Base-by-base conservation (phyloP, 495 filamentous ascomycete genomes). In the Amniculicola lignicola region DNA sequence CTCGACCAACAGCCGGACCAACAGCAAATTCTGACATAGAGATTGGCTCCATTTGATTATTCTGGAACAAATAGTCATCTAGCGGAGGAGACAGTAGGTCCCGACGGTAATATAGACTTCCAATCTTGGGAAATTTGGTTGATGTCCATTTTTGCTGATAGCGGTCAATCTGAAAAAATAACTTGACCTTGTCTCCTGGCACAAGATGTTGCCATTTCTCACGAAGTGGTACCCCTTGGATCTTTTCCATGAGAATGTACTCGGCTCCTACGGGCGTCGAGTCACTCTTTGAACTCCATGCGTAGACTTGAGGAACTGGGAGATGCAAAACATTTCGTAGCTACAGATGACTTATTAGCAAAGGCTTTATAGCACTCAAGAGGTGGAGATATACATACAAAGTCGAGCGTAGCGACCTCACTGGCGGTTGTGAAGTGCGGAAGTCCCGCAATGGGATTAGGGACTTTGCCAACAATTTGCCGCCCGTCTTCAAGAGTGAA, bases 161-260 rank as follows among this genome's bases (percentile, higher is more conserved):
- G 14, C 40, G 21, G 29, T 23, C 42, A 43, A 54, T 48, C 16
- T 23, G 21, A 24, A 45, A 44, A 15, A 59, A 39, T 41, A 63
- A 0, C 4, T 15, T 31, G 31, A 54, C n/a, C 33, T 36, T 53
- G 16, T 58, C 49, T 53, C 35, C 21, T 16, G 40, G 44, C 23
- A 9, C 19, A 39, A 63, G 39, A 38, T 27, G 16, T 23, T 24
- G 35, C 55, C 60, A 63, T 37, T 54, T 49, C 16, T 16, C 0
- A 14, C 37, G 40, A 18, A 59, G 39, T 22, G 48, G 35, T 29
- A 63, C 35, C 24, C 60, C 60, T 24, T 6, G 47, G 23, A 36
- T 37, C 40, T 54, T 48, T 28, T 63, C 54, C 55, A 63, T 63
- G 54, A 63, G 49, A 45, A 63, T 63, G 41, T 59, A 63, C 45